Percentiles rank a stretch among this genome's conserved stretches.
phyloP scores from a whole-genome alignment of 345 rosid genomes.

The Pseudoturritis turrita region DNA sequence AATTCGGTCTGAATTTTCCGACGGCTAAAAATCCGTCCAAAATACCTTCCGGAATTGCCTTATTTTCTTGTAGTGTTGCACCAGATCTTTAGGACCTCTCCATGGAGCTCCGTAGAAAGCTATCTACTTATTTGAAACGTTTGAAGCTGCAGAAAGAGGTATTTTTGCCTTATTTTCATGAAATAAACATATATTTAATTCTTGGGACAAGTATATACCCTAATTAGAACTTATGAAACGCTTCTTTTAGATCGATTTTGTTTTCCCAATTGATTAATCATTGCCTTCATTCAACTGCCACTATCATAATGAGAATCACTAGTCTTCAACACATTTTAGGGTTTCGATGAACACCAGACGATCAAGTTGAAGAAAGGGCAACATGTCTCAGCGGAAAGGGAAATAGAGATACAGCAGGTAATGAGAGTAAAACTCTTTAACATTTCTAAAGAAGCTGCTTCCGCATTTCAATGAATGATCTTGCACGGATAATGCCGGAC shows the following conservation, averaged over 20 bases:
- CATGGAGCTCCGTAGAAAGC: conserved; percentile 72
- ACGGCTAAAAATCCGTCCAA: no score
- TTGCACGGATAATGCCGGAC: conserved; percentile 93
- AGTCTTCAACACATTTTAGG: conserved; percentile 28
- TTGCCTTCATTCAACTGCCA: background rate
- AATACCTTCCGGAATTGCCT: no score
- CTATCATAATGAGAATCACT: background rate
- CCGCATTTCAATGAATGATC: conserved; percentile 44
- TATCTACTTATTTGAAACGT: conserved; percentile 61
- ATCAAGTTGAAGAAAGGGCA: conserved; percentile 37
- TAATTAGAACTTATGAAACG: background rate
- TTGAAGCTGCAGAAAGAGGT: conserved; percentile 69
- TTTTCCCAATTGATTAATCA: background rate
- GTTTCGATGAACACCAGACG: conserved; percentile 41
- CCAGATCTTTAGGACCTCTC: conserved; percentile 73
- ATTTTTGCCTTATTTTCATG: background rate
- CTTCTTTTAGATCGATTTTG: no score
- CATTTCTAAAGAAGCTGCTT: background rate
- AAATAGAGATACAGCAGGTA: conserved; percentile 45
- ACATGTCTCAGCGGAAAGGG: conserved; percentile 43
- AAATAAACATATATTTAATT: background rate
- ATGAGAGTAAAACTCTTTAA: background rate
- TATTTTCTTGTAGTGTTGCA: no score
- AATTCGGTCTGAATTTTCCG: no score
- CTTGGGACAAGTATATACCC: background rate